Percentiles rank a stretch among this genome's conserved stretches.
These are phyloP conservation scores for Isoetes taiwanensis DNA, from an alignment of 75 land plant genomes.

Conservation along the genomic window DNA sequence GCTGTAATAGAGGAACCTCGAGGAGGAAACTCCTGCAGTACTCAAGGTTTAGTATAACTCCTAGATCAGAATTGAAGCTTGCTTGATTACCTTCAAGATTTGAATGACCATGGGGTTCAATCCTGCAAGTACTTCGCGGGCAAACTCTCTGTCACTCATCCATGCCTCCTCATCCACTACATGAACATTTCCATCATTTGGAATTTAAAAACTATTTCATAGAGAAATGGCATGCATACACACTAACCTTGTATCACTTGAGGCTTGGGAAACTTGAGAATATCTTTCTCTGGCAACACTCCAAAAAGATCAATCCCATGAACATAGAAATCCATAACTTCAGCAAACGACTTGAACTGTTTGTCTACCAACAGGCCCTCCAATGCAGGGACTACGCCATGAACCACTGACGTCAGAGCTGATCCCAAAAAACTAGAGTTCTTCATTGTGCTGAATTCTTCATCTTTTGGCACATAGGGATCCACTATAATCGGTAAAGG, in stretches of 20 bases:
- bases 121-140: not conserved
- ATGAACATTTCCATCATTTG: not conserved
- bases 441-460: not conserved
- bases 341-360: not conserved
- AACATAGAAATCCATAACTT: not conserved
- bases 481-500: no score
- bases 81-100: not conserved
- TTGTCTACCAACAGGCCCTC: not conserved
- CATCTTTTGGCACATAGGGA: not conserved
- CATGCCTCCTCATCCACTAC: not conserved
- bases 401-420: not conserved
- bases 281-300: no score
- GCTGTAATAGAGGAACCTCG: not conserved
- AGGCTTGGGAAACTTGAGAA: slow-evolving; percentile 21
- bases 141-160: not conserved
- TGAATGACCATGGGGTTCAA: not conserved
- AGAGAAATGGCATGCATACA: no score
- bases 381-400: not conserved
- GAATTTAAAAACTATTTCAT: no score
- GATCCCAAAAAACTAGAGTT: not conserved
- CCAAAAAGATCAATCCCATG: no score
- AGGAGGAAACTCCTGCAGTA: not conserved
- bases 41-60: not conserved
- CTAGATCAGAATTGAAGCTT: not conserved
- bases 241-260: slow-evolving; percentile 22